Evolutionary conservation across 352 stramenopile species (phyloP), one percentile per base, ranked within the genome.

Genomic region (Paralagenidium karlingii): DNA sequence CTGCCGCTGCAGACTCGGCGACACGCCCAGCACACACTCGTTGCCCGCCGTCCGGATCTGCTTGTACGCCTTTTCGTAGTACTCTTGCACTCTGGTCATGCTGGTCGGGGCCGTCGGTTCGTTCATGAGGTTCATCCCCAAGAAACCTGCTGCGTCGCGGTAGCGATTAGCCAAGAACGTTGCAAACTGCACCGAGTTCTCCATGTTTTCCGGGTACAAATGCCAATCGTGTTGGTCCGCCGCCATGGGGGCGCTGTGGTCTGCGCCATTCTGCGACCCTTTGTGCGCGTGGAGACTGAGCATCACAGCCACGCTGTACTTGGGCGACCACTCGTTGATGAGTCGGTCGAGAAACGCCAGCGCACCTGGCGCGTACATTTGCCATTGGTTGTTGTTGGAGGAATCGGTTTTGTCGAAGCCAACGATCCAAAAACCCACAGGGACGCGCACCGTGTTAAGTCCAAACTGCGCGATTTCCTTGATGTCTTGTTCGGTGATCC

Each of bases 121-220:
- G 57, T 92, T 94, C 19, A 95, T 45, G 16, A 93, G 36, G 0
- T 69, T 69, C 32, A 95, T 49, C 0, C 82, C 82, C 5, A 83
- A 49, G 21, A 82, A 82, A 31, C 59, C 53, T 8, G 53, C 46
- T 11, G 47, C 58, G 18, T 50, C 34, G 38, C 51, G 53, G 40
- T 82, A 82, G 11, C 64, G 51, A 21, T 51, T 42, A 3, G 63
- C 68, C 8, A 82, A 43, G 36, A 82, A 82, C n/a, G 33, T 20
- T 11, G 56, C 68, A 10, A 76, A 47, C 19, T 60, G 62, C 1
- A 92, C 60, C 4, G 81, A 75, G 59, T 87, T 86, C 24, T 62
- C 45, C 13, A 87, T 60, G 37, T 71, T 77, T 39, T 91, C 71
- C 1, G 63, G 43, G 36, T 73, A 60, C 29, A 66, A 76, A 47